These are phyloP conservation scores for Cystobasidium ongulense DNA, from an alignment of 768 basidiomycete genomes.

Conservation along the genomic window DNA sequence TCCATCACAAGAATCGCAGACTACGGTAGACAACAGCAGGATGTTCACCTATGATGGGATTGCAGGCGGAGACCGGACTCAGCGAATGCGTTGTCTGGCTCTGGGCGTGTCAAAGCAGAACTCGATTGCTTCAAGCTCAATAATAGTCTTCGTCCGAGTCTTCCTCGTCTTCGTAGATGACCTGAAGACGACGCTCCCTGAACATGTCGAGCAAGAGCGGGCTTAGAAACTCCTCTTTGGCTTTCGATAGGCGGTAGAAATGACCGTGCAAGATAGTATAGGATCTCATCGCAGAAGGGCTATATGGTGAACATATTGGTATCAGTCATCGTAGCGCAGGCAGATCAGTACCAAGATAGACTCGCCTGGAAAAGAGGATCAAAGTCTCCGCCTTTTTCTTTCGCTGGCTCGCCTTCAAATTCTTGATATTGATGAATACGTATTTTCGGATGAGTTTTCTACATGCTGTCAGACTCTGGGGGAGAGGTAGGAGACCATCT, in stretches of 20 bases:
- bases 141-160: neutral
- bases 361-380: neutral
- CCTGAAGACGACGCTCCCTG: neutral
- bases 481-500: neutral
- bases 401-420: neutral
- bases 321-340: too few species aligned
- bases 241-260: neutral
- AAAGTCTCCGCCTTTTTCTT: neutral
- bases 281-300: neutral
- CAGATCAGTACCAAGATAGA: neutral
- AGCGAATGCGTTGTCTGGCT: too few species aligned
- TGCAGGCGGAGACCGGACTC: too few species aligned
- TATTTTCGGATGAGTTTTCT: neutral
- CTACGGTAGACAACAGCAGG: too few species aligned
- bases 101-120: too few species aligned
- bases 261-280: neutral
- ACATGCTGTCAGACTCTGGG: neutral
- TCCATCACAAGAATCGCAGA: too few species aligned
- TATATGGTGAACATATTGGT: neutral
- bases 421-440: neutral
- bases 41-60: too few species aligned
- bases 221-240: neutral
- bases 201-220: neutral
- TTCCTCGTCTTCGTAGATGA: neutral
- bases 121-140: too few species aligned